Conservation (phyloP, 1,284 basidiomycete genomes). For the Leccinum cinnamomeum region DNA sequence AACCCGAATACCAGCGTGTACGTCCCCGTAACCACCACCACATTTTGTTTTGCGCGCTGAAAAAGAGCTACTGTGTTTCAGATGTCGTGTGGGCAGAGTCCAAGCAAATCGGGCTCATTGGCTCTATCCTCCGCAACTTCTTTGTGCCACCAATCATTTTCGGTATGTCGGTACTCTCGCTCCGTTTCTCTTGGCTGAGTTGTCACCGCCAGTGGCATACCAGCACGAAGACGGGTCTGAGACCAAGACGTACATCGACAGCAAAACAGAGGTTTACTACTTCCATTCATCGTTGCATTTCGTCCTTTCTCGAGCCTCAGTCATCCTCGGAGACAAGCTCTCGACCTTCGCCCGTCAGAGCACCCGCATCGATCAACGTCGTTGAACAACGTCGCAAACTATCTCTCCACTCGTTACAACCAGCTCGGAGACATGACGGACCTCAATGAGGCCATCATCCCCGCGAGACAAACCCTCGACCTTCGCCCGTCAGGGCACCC, state of each 20-base stretch:
- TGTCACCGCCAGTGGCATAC: constrained; percentile 23
- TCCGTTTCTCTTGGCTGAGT: background rate
- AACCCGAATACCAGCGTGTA: constrained; percentile 76
- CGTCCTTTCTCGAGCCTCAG: background rate
- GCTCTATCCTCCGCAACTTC: constrained; percentile 70
- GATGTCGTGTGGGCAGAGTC: constrained; percentile 68
- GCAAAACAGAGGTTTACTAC: constrained; percentile 78
- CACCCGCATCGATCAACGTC: too few species aligned
- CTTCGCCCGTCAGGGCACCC: too few species aligned
- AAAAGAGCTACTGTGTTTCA: background rate
- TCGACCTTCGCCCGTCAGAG: too few species aligned
- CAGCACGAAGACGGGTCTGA: constrained; percentile 60
- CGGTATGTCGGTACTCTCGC: constrained; percentile 39
- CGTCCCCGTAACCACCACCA: background rate
- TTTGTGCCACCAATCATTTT: constrained; percentile 77
- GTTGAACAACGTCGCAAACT: too few species aligned
- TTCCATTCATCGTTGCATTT: constrained; percentile 57
- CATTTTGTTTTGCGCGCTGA: background rate
- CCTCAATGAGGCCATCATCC: too few species aligned
- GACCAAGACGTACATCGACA: constrained; percentile 68
- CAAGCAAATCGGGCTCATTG: constrained; percentile 70
- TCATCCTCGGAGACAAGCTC: too few species aligned
- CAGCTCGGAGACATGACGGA: too few species aligned
- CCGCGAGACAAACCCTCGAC: too few species aligned
- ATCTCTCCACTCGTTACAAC: too few species aligned